These are phyloP conservation scores for Coriolopsis trogii DNA, from an alignment of 1,284 basidiomycete species.

Conservation along the genomic window DNA sequence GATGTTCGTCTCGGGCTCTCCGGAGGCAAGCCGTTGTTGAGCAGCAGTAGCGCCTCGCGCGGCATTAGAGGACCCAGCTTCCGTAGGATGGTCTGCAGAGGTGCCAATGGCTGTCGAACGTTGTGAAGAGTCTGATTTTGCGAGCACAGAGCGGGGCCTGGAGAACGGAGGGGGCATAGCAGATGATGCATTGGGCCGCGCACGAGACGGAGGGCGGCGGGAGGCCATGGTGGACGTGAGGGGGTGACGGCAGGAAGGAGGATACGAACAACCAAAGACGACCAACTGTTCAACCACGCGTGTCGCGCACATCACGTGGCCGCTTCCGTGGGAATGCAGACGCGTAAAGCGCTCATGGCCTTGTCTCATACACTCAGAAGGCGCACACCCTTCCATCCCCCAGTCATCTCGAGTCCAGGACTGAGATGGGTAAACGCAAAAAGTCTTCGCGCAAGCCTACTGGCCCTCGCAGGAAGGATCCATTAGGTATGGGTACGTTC, in stretches of 20 bases:
- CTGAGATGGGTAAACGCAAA: conserved; percentile 82
- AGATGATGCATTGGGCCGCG: conserved; percentile 27
- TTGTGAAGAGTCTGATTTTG: conserved; percentile 35
- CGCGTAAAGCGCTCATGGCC: neutral
- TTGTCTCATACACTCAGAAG: neutral
- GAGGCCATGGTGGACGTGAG: conserved; percentile 45
- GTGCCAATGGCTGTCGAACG: conserved; percentile 33
- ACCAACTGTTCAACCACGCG: conserved; percentile 21
- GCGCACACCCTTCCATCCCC: neutral
- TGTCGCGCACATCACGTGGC: conserved; percentile 32
- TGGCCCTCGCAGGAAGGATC: conserved; percentile 60
- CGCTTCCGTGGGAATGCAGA: conserved; percentile 22
- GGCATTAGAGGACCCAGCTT: conserved; percentile 26
- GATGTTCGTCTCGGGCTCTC: conserved; percentile 74
- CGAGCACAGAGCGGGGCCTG: conserved; percentile 34
- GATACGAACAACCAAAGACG: conserved; percentile 5
- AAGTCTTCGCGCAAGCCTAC: conserved; percentile 78
- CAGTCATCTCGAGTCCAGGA: neutral
- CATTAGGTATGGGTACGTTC: conserved; percentile 62
- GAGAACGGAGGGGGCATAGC: conserved; percentile 38
- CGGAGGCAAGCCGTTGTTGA: conserved; percentile 28
- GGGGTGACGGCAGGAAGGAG: conserved; percentile 6
- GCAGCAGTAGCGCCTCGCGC: conserved; percentile 9
- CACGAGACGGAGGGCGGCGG: conserved; percentile 49
- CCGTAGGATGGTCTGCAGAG: conserved; percentile 26